Evolutionary conservation across 1,284 basidiomycete genomes (phyloP).

Genomic region (Hypsizygus ulmarius): DNA sequence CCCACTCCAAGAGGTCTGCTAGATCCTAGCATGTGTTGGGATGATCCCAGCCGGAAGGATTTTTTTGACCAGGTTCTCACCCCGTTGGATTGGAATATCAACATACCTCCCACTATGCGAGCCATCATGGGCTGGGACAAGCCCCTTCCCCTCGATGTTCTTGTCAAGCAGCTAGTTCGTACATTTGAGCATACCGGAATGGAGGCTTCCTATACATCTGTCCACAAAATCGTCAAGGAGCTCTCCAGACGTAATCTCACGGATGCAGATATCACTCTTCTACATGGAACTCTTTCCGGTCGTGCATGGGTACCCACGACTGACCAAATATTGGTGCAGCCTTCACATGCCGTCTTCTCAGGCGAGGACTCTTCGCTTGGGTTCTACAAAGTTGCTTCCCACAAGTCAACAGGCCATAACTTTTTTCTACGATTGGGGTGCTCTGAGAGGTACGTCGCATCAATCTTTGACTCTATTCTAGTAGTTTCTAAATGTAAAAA

Average conservation of each 20-base stretch:
- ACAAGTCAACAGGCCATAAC: conserved; percentile 11
- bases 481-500: neutral
- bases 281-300: conserved; percentile 20
- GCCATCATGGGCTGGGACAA: conserved; percentile 33
- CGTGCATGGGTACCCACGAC: conserved; percentile 35
- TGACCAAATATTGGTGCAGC: conserved; percentile 17
- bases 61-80: conserved; percentile 34
- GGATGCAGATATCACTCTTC: conserved; percentile 19
- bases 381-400: conserved; percentile 26
- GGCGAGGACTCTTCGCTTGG: conserved; percentile 21
- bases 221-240: conserved; percentile 28
- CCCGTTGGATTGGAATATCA: conserved; percentile 22
- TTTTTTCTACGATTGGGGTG: conserved; percentile 38
- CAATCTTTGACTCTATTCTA: neutral
- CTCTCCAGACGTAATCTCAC: conserved; percentile 26
- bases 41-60: conserved; percentile 18
- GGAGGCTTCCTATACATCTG: conserved; percentile 4
- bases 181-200: conserved; percentile 14
- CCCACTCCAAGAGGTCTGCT: conserved; percentile 31
- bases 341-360: conserved; percentile 29
- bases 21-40: conserved; percentile 26
- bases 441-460: conserved; percentile 28
- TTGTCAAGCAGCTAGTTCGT: conserved; percentile 29
- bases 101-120: conserved; percentile 26
- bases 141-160: conserved; percentile 24